A percentile compares a stretch with the other conserved stretches of the same genome.
These are phyloP conservation scores for Penicillium paneum DNA, from an alignment of 2,329 filamentous ascomycete species.

Conservation along the genomic window DNA sequence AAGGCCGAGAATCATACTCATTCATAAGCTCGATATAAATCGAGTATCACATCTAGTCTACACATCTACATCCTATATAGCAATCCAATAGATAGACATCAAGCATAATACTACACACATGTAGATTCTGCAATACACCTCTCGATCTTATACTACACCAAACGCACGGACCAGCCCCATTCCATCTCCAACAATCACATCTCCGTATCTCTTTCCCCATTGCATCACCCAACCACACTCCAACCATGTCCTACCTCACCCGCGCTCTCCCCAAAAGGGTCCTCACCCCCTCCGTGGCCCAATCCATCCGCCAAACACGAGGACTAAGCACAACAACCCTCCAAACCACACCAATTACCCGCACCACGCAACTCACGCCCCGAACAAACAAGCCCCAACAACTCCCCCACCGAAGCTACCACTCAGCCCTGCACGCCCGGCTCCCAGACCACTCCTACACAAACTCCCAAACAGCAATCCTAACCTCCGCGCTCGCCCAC, in stretches of 20 bases:
- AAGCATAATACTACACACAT: not conserved
- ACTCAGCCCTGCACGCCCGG: slow-evolving; percentile 69
- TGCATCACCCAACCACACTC: not conserved
- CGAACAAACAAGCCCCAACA: not conserved
- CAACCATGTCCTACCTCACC: slow-evolving; percentile 14
- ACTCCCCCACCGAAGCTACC: slow-evolving; percentile 53
- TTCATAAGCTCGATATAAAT: not conserved
- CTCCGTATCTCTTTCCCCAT: not conserved
- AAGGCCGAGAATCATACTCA: not conserved
- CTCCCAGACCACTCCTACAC: slow-evolving; percentile 56
- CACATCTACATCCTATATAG: not conserved
- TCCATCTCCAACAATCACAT: slow-evolving; percentile 6
- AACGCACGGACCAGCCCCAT: slow-evolving; percentile 5
- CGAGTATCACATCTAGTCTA: not conserved
- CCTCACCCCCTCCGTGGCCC: not conserved
- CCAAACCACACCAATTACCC: slow-evolving; percentile 1
- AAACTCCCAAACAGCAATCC: slow-evolving; percentile 68
- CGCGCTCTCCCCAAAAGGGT: slow-evolving; percentile 7
- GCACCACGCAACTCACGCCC: not conserved
- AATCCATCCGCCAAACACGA: not conserved
- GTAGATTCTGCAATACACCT: not conserved
- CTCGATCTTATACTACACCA: not conserved
- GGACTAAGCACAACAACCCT: not conserved
- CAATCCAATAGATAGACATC: not conserved
- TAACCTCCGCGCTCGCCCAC: slow-evolving; percentile 74